Base-by-base conservation (phyloP, 2,329 filamentous ascomycete genomes). In the Apiospora kogelbergensis region DNA sequence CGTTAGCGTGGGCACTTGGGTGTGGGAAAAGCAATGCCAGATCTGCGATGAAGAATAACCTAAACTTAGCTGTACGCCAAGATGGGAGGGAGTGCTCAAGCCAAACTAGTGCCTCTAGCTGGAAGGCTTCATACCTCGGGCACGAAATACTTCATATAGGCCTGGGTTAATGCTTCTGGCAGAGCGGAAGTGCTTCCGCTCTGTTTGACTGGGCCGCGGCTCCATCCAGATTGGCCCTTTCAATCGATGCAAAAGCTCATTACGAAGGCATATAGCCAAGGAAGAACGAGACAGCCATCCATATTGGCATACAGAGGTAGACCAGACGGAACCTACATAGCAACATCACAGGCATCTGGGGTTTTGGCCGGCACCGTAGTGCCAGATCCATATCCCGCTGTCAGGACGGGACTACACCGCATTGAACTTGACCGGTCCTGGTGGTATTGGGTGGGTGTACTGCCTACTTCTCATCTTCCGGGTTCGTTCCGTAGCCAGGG, bases 1-100 rank as follows among this genome's bases (percentile, higher is more conserved):
- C 15, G 30, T 13, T 60, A 37, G 53, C 30, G 53, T 60, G 10
- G 26, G 20, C 53, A 11, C 30, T 30, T 60, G 20, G 30, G 2
- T 11, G 53, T n/a, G 30, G 9, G 13, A 60, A 60, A 60, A 60
- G 53, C 53, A 60, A 60, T 53, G 17, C 15, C 37, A 6, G 53
- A 60, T 60, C 53, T 37, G 30, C 53, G 30, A 37, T 60, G 53
- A 60, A 60, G 53, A 37, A 60, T 60, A 60, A 37, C 53, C 53
- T 60, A 37, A 60, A 37, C 53, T 60, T 60, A 60, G 53, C 20
- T 60, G 30, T 10, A 20, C 17, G 53, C 53, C 53, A 37, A 60
- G 53, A 60, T 60, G 53, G 53, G 53, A 60, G 53, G 53, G 22
- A 60, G 53, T 30, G 53, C 53, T 37, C 53, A 22, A 13, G 53